Base-by-base conservation (phyloP, 805 yeast species). In the Hanseniaspora clermontiae region DNA sequence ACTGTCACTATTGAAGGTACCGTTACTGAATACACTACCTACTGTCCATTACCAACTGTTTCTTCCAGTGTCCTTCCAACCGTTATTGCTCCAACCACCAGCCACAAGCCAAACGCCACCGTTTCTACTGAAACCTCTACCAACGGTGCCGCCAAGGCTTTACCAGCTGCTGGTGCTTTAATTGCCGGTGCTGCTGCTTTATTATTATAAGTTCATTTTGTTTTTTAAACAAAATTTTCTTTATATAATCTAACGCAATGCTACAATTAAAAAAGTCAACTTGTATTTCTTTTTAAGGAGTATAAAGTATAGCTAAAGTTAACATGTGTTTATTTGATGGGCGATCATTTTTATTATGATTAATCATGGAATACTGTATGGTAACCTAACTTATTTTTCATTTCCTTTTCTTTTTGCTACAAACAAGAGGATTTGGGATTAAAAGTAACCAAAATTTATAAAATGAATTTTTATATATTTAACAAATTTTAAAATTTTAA, bases 161-260 rank as follows among this genome's bases (percentile, higher is more conserved):
- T 70, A 59, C 75, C 76, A 71, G 75, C 76, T 65, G 74, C 70
- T 62, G 76, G 76, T 66, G 76, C 76, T 65, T 66, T 73, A 61
- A 68, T 74, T 59, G 77, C 77, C 60, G 77, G 77, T 73, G 72
- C 71, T 64, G 93, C 98, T 58, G 93, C 52, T 54, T 68, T 73
- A 66, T 70, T 73, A 68, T 72, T 73, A 70, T 73, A 73, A 72
- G 65, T 60, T 51, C 52, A 49, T 55, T 60, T 34, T 55, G 42
- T 58, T 17, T 31, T 31, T 14, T 31, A n/a, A 8, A 36, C 24
- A 24, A 43, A 37, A 20, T 5, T 34, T 11, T 20, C 14, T 15
- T 52, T 38, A 29, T 43, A 24, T 29, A 42, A 52, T 52, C 27
- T 36, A 37, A 31, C 14, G 39, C 37, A 43, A 37, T 43, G 34